Evolutionary conservation across 495 filamentous ascomycete genomes (phyloP), one percentile per base, ranked within the genome.

Genomic region (Xylaria sp.): DNA sequence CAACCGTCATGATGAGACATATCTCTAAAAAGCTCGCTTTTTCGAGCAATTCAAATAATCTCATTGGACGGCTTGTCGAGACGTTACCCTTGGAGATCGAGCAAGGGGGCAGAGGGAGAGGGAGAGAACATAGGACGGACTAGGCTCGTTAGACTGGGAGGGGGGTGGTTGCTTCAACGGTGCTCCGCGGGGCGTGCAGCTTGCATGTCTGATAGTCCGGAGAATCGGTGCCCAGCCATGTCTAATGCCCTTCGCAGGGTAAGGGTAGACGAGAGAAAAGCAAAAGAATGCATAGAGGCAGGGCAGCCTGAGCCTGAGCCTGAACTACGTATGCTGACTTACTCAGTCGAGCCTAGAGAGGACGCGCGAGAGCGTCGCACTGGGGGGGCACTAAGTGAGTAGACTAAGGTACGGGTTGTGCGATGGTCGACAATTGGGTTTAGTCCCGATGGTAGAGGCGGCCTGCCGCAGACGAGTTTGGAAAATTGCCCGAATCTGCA

Each of bases 1-100:
- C 74, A 76, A 71, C 76, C 73, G 75, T 71, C 70, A 71, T 73
- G 72, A 73, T 75, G 75, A 76, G 77, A 78, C 75, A 75, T 61
- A 52, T 69, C 74, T 71, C 57, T 66, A 71, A 72, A 76, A 75
- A 62, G 3, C 33, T 58, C 40, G 29, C 41, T 26, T 66, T 65
- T 65, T 50, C 67, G 35, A 15, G 21, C 7, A 55, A 67, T 55
- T 55, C 31, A 11, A 61, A 63, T 41, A n/a, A 43, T 73, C 71
- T 68, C 72, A 75, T 78, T 75, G 77, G 73, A 63, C 70, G 72
- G 71, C 71, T 77, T 78, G 71, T 78, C 75, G 77, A 78, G 73
- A 75, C 37, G 61, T 46, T 41, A 61, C 41, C 35, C 52, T 71
- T 64, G 35, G 33, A 12, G 46, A 64, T 33, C 24, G 35, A 55